Base-by-base conservation (phyloP, 768 basidiomycete genomes). In the Boletus reticuloceps region DNA sequence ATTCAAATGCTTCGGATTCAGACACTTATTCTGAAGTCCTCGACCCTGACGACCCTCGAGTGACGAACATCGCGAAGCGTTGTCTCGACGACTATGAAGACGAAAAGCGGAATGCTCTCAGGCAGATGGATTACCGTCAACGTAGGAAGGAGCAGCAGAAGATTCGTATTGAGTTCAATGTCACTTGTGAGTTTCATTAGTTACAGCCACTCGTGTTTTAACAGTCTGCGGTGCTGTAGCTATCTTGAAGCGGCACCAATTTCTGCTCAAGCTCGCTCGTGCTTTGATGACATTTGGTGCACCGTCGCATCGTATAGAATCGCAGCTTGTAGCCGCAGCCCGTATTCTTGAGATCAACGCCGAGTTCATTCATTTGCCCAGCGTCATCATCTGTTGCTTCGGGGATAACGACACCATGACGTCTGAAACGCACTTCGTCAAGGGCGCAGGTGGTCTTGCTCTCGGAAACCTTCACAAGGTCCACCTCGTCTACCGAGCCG, bases 201-300 rank as follows among this genome's bases (percentile, higher is more conserved):
- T 25, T 47, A 36, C 20, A 47, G 48, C 42, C 40, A 42, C 47
- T 32, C 55, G 27, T 54, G 8, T 34, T 29, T 37, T 54, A 40
- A 54, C 34, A 34, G 22, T 22, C 27, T 22, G 54, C 14, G 32
- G 25, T n/a, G 42, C 22, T 62, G 36, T 54, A 86, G 94, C 90
- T 14, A 84, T 94, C 68, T 72, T 88, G 42, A 82, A 87, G 56
- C 81, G 95, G 53, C 93, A 95, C 60, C 83, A 84, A 52, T 98
- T 96, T 72, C 73, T 97, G 34, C 80, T 94, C 67, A 91, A 85
- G 66, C 81, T 97, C 27, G 91, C 93, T 16, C 82, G 86, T 56
- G 85, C 91, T 17, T 77, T 97, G 39, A 94, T 98, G 90, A 85
- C 85, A 13, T 95, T 91, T 65, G 93, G 94, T 6, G 91, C 94